Conservation (phyloP, 441 rosid species). For the Jatropha multifida region DNA sequence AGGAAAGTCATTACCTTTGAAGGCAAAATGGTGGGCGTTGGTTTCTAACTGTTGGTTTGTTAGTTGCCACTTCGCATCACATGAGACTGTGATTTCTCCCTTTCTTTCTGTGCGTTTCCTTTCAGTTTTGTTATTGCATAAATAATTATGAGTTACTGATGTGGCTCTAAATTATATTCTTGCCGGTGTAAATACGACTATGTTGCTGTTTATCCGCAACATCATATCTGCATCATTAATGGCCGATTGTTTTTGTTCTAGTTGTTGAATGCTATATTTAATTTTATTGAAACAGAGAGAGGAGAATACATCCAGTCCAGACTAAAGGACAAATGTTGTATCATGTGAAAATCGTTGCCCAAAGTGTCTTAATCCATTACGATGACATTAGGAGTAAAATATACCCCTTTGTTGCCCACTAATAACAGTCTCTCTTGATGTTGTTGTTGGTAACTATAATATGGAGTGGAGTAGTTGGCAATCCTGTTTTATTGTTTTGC, state of each 20-base stretch:
- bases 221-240: too few species aligned
- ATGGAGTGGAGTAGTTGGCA: background rate
- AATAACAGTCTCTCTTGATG: background rate
- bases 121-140: background rate
- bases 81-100: background rate
- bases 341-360: background rate
- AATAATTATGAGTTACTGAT: too few species aligned
- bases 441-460: too few species aligned
- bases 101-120: background rate
- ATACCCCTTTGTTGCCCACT: background rate
- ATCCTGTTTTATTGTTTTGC: background rate
- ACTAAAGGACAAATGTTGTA: too few species aligned
- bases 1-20: too few species aligned
- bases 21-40: background rate
- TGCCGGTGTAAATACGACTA: too few species aligned
- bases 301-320: too few species aligned
- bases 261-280: too few species aligned
- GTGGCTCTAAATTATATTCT: too few species aligned
- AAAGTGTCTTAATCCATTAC: background rate
- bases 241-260: too few species aligned
- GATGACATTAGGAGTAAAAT: background rate
- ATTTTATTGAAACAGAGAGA: too few species aligned
- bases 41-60: conserved; percentile 3
- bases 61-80: conserved; percentile 1
- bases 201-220: too few species aligned